Base-by-base conservation (phyloP, 805 yeast genomes). In the Zygotorulaspora sp. region DNA sequence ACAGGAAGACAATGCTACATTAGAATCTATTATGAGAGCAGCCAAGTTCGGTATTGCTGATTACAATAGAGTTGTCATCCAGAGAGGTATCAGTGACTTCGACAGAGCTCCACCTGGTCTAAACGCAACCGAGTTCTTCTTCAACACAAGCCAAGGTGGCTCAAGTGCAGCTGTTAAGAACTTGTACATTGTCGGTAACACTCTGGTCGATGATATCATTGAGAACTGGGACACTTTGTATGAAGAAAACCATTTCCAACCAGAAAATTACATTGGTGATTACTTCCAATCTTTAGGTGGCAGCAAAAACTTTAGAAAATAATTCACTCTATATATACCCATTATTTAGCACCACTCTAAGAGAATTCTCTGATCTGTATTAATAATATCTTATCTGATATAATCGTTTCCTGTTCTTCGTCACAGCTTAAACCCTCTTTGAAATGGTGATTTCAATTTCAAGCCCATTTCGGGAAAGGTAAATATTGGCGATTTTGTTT, bases 1-100 rank as follows among this genome's bases (percentile, higher is more conserved):
- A 38, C 83, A 78, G 58, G 85, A 79, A 58, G 85, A 79, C 54
- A 74, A 77, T 53, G 84, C 84, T 12, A 65, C 79, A 11, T 68
- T 78, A 52, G 83, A 78, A 56, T 75, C 77, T 6, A 58, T 78
- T 40, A 49, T 75, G 32, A 71, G 85, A 64, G 68, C 72, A 52
- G 74, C 73, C 43, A 64, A 63, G 42, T 66, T 64, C 47, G 81
- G 79, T 7, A 65, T 77, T 43, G 75, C 74, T 36, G 81, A 77
- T 56, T 78, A 61, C 55, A 61, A 70, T 43, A 71, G 83, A 61
- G 66, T 78, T 43, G 75, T 77, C 9, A 65, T 77, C 18, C 63
- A 77, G 75, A 74, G 83, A 66, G 66, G 81, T 32, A 75, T 75
- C 45, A 74, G 81, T 4, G 80, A 78, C 60, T 76, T 74, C 49